Evolutionary conservation across 176 grass and related monocot genomes (phyloP), one percentile per base, ranked within the genome.

Genomic region (Hordeum marinum): DNA sequence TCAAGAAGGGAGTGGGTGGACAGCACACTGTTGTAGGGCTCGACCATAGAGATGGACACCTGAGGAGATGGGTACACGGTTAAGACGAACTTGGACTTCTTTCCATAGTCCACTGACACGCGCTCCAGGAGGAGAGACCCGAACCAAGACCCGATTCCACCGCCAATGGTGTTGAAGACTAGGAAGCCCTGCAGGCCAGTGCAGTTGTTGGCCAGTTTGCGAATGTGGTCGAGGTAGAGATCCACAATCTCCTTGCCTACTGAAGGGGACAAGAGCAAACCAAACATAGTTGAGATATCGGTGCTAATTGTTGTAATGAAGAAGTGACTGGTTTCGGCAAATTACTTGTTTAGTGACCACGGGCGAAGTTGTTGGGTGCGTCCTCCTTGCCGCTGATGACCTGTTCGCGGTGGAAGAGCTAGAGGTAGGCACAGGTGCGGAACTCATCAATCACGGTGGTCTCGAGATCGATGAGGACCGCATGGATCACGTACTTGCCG

Each of bases 181-280:
- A 96, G 82, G 84, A 96, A 96, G 59, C 94, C 94, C 87, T 96
- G 94, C 48, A 96, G 88, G 8, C 94, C 88, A 63, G 88, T 87
- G 78, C 94, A 96, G 86, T 96, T 96, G 57, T 96, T 89, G 11
- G 91, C 88, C 3, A 96, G 66, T 84, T 96, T 91, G 72, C 94
- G 82, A 84, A 96, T 89, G 67, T 91, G 88, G 40, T 93, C 91
- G 7, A 95, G 90, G 86, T 88, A 91, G 77, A 91, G 86, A 35
- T 96, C 91, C 32, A 96, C 86, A 83, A 96, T 96, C 57, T 93
- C 94, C 75, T 96, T 96, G 77, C 94, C 94, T 70, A 96, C 94
- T 96, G 84, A 85, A 79, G 72, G 32, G 21, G 34, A 76, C 18
- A 68, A 48, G 4, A 82, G 59, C 59, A 59, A 59, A 50, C 8